Evolutionary conservation across 345 rosid genomes (phyloP), one percentile per base, ranked within the genome.

Genomic region (Erodium maritimum): DNA sequence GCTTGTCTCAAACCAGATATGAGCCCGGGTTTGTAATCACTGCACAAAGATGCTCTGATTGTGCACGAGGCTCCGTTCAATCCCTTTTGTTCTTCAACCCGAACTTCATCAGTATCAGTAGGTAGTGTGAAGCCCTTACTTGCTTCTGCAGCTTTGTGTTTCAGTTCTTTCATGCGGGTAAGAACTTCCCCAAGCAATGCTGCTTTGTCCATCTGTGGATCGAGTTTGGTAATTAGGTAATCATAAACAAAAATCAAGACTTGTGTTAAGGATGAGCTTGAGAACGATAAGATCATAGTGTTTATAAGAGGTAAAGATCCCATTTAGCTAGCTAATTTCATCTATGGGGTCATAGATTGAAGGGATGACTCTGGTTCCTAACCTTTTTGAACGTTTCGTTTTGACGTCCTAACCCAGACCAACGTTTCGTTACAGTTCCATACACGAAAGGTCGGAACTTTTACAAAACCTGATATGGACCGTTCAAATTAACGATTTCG

Each of bases 161-260:
- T 74, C 57, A 86, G 78, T 55, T 69, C 80, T 64, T 76, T 76
- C 63, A 83, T 73, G 66, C 83, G 79, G 57, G 17, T 58, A 34
- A 79, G 68, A 20, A 86, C 90, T 71, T 83, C 84, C 46, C 78
- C 90, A 33, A 86, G 87, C 71, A 86, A 74, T 29, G 87, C 61
- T n/a, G 90, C 87, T 59, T 86, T 86, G 72, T 86, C 94, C 89
- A 83, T 83, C 90, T 86, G 21, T 19, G 1, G 42, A 42, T 16
- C 48, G 14, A 42, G 12, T 42, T 42, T 42, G 3, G 14, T 16
- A 11, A 14, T 42, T 42, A 29, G 34, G 5, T 29, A 29, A 29
- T 8, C 34, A 29, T 29, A 29, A 29, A 29, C 34, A 29, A 29
- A 29, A 29, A 3, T 29, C 34, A 29, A 29, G 34, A 29, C 34